Conservation (phyloP, 768 basidiomycete species). For the Tulasnella sp. region DNA sequence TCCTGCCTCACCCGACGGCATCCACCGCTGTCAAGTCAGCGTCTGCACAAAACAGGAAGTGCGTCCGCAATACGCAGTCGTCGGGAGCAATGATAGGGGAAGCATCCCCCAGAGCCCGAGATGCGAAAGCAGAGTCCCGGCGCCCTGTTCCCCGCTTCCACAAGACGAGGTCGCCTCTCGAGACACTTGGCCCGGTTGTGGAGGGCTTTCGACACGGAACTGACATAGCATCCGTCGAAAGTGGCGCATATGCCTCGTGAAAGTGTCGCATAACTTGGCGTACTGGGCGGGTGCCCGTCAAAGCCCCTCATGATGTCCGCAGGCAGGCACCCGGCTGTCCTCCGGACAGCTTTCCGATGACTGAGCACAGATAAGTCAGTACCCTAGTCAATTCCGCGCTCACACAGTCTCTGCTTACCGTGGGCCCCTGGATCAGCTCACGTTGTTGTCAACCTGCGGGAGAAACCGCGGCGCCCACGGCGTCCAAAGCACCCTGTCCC, state of each 20-base stretch:
- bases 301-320: not conserved
- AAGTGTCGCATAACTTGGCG: not conserved
- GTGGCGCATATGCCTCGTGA: not conserved
- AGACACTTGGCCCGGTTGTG: not conserved
- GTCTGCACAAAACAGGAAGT: not conserved
- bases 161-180: not conserved
- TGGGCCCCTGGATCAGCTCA: not conserved
- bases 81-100: not conserved
- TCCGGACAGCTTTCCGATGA: not conserved
- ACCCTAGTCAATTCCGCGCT: not conserved
- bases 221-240: not conserved
- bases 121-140: not conserved
- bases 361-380: slow-evolving; percentile 3
- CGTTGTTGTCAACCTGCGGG: not conserved
- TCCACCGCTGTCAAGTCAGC: not conserved
- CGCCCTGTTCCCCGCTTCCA: not conserved
- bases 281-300: not conserved
- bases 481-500: not conserved
- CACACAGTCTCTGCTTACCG: not conserved
- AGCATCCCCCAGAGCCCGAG: not conserved
- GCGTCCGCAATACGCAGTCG: not conserved
- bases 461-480: slow-evolving; percentile 7
- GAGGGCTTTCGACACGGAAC: not conserved
- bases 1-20: slow-evolving; percentile 4
- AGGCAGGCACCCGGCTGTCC: not conserved